phyloP scores from a whole-genome alignment of 805 yeast species.

The Spathaspora arborariae region DNA sequence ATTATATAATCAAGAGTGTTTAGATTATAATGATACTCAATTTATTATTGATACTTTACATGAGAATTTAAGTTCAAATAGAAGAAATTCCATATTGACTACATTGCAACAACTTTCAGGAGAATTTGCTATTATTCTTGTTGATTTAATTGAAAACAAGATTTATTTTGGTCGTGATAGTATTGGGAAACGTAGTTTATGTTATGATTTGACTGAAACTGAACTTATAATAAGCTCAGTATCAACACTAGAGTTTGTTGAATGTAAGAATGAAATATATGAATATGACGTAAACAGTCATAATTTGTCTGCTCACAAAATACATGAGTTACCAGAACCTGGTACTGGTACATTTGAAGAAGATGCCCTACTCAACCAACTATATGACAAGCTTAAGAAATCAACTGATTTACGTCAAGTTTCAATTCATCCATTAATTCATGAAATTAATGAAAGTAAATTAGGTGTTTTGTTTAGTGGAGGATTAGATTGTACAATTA shows the following conservation, averaged over 20 bases:
- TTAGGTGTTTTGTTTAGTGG: slow-evolving; percentile 76
- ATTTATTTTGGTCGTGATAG: slow-evolving; percentile 81
- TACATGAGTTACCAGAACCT: slow-evolving; percentile 1
- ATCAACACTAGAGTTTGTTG: slow-evolving; percentile 33
- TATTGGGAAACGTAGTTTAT: slow-evolving; percentile 76
- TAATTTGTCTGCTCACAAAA: not conserved
- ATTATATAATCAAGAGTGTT: slow-evolving; percentile 60
- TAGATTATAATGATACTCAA: slow-evolving; percentile 57
- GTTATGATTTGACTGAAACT: slow-evolving; percentile 32
- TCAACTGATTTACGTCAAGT: slow-evolving; percentile 39
- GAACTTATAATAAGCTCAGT: slow-evolving; percentile 42
- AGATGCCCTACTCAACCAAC: slow-evolving; percentile 1
- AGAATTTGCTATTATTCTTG: slow-evolving; percentile 70
- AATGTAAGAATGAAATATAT: slow-evolving; percentile 55
- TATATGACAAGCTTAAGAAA: slow-evolving; percentile 4
- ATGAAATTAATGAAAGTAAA: slow-evolving; percentile 19
- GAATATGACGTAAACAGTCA: slow-evolving; percentile 27
- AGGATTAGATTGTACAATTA: slow-evolving; percentile 86
- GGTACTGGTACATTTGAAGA: not conserved
- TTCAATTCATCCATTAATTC: slow-evolving; percentile 56
- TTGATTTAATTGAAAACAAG: slow-evolving; percentile 35
- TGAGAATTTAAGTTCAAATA: slow-evolving; percentile 10
- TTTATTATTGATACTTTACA: slow-evolving; percentile 42
- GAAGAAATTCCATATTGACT: slow-evolving; percentile 32
- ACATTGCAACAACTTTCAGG: slow-evolving; percentile 57